Evolutionary conservation across 306 rosid species (phyloP).

Genomic region (Begonia masoniana): DNA sequence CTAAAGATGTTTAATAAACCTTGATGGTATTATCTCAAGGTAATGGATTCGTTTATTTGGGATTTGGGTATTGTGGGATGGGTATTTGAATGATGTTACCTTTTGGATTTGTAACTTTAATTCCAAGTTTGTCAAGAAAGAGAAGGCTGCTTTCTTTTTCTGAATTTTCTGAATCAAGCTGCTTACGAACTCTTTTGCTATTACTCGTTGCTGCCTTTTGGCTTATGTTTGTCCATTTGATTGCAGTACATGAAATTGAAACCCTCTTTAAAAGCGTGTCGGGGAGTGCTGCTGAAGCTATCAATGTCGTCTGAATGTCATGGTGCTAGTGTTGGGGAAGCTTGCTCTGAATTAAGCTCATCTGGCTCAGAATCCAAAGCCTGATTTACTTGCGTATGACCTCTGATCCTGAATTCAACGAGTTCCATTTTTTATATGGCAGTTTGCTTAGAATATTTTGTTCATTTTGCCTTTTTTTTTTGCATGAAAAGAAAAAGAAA

Average conservation of each 20-base stretch:
- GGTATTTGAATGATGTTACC: no score
- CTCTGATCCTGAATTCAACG: slow-evolving; percentile 20
- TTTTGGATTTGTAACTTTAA: no score
- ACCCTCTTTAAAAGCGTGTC: slow-evolving; percentile 40
- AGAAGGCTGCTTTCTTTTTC: no score
- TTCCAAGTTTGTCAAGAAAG: no score
- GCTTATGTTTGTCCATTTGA: not conserved
- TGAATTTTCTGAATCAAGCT: no score
- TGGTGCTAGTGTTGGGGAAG: slow-evolving; percentile 44
- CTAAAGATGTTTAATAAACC: no score
- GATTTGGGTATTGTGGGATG: no score
- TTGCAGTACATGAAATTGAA: slow-evolving; percentile 50
- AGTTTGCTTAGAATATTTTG: slow-evolving; percentile 45
- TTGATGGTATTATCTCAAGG: no score
- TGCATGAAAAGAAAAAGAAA: slow-evolving; percentile 14
- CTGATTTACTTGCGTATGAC: slow-evolving; percentile 25
- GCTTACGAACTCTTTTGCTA: no score
- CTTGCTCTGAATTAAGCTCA: slow-evolving; percentile 44
- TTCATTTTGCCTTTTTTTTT: slow-evolving; percentile 28
- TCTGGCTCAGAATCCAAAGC: slow-evolving; percentile 69
- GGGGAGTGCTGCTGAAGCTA: slow-evolving; percentile 17
- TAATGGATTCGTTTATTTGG: no score
- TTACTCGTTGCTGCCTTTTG: no score
- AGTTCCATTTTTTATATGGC: slow-evolving; percentile 59
- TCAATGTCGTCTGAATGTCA: slow-evolving; percentile 47